Conservation (phyloP, 2,329 filamentous ascomycete genomes). For the Phyllosticta ampelicida region DNA sequence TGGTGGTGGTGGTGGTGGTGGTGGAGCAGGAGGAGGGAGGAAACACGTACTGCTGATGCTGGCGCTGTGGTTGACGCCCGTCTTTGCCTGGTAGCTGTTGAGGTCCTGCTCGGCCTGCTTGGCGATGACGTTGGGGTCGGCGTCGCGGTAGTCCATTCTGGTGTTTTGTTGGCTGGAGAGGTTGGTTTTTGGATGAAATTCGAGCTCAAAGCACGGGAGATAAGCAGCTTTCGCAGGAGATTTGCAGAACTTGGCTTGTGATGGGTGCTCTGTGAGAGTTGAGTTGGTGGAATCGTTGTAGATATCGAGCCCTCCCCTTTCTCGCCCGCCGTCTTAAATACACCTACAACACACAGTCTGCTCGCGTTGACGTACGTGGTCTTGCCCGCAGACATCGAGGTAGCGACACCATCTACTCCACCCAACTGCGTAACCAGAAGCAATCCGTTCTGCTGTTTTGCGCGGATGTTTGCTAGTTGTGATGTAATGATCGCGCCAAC, state of each 20-base stretch:
- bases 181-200: background rate
- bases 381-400: background rate
- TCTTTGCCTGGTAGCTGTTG: conserved; percentile 32
- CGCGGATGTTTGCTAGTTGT: background rate
- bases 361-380: background rate
- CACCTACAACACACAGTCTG: background rate
- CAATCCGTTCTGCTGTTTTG: background rate
- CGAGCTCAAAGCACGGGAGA: too few relatives aligned
- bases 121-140: conserved; percentile 34
- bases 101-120: conserved; percentile 39
- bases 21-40: too few relatives aligned
- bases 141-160: conserved; percentile 26
- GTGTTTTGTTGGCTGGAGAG: conserved; percentile 28
- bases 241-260: too few relatives aligned
- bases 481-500: background rate
- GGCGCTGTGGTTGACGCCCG: conserved; percentile 13
- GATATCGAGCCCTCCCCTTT: background rate
- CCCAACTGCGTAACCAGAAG: background rate
- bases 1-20: too few relatives aligned
- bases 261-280: too few relatives aligned
- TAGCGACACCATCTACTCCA: background rate
- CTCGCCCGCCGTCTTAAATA: background rate
- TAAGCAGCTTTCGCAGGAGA: background rate
- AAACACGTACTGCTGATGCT: conserved; percentile 30
- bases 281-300: too few relatives aligned